Conservation (phyloP, 139 green algal species). For the Chlamydomonas sp. region DNA sequence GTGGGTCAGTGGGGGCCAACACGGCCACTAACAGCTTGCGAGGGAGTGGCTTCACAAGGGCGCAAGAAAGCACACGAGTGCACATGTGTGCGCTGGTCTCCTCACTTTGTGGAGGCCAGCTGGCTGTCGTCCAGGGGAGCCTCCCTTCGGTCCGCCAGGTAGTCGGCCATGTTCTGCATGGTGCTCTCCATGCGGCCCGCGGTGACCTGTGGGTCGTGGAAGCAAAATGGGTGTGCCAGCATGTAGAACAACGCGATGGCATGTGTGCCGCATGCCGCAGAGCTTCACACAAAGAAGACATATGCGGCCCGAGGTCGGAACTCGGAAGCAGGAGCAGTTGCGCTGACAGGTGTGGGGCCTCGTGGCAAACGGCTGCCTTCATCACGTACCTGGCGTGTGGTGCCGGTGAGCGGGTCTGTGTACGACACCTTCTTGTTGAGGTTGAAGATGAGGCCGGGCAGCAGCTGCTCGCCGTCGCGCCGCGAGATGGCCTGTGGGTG, state of each 20-base stretch:
- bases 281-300: not conserved
- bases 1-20: too few relatives aligned
- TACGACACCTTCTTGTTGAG: constrained; percentile 86
- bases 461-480: constrained; percentile 60
- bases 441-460: constrained; percentile 99
- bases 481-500: constrained; percentile 44
- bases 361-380: too few relatives aligned
- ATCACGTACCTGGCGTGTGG: not conserved
- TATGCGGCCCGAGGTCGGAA: too few relatives aligned
- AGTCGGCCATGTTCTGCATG: constrained; percentile 96
- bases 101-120: constrained; percentile 5
- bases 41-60: too few relatives aligned
- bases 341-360: not conserved
- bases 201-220: constrained; percentile 17
- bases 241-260: too few relatives aligned
- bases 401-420: constrained; percentile 18
- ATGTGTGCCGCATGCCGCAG: not conserved
- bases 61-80: too few relatives aligned
- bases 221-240: too few relatives aligned
- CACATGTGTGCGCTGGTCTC: not conserved
- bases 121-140: constrained; percentile 33
- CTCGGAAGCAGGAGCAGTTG: not conserved
- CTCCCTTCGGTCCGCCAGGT: constrained; percentile 63
- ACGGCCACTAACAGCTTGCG: too few relatives aligned
- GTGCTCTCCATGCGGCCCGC: constrained; percentile 97